Base-by-base conservation (phyloP, 2,329 filamentous ascomycete genomes). In the Verticillium longisporum region DNA sequence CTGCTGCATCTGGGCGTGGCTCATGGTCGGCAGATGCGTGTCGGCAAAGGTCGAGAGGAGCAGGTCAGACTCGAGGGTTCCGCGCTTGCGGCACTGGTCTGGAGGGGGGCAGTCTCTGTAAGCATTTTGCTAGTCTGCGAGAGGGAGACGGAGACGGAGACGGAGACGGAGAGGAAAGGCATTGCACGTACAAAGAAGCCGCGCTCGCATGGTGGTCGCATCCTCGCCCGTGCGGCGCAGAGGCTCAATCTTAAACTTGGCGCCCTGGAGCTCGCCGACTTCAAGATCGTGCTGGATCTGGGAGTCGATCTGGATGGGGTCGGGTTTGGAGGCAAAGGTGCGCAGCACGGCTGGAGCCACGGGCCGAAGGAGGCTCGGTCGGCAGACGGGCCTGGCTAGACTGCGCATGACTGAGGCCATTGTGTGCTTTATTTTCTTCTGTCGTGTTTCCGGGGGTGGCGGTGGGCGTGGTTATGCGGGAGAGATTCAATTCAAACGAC, bases 71-170 rank as follows among this genome's bases (percentile, higher is more conserved):
- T 99, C 95, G 72, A 98, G 88, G 67, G 90, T 98, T 68, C 95
- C 95, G 73, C 95, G 88, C 78, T 99, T 99, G 69, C 95, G 90
- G 75, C 90, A 95, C 79, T 99, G 95, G 80, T 99, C 94, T 97
- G 57, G 14, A n/a, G 45, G 26, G 26, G 26, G 26, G 26, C 5
- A 3, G 34, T n/a, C 38, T 21, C 37, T 50, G 26, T 14, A 11
- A 54, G 59, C 36, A 62, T 65, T 62, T 62, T 58, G 45, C 55
- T 41, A 32, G 33, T 55, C 59, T 33, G 18, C 4, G 26, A 31
- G 26, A 31, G 26, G 15, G 18, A 33, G 37, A 21, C 38, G 33
- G 60, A 32, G 61, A 61, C 9, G 7, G 26, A 31, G 26, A 31
- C 15, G 15, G 18, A 33, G 37, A 21, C 38, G 33, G 60, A 32